A percentile compares a stretch with the other conserved stretches of the same genome.
Conservation (phyloP, 1,139 yeast species). For the Tardiomyces depauwii region DNA sequence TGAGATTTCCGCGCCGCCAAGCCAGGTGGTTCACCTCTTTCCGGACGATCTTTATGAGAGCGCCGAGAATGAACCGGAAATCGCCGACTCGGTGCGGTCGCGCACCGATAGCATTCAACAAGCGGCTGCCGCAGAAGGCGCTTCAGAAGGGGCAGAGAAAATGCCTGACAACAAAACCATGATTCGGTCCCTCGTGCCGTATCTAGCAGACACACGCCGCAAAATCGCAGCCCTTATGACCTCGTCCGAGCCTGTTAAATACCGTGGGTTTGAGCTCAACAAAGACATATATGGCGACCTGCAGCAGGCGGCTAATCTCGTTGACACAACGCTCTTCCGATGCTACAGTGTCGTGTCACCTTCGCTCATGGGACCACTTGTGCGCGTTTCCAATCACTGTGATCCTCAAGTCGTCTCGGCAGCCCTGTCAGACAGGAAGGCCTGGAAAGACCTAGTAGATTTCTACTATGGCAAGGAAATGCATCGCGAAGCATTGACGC, state of each 20-base stretch:
- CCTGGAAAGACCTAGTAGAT: slow-evolving; percentile 63
- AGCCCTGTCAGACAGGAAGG: slow-evolving; percentile 39
- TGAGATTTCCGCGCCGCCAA: slow-evolving; percentile 48
- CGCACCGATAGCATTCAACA: neutral
- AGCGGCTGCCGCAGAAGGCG: neutral
- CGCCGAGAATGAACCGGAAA: slow-evolving; percentile 11
- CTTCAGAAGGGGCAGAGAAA: slow-evolving; percentile 20
- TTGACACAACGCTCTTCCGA: slow-evolving; percentile 72
- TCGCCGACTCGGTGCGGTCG: neutral
- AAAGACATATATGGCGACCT: slow-evolving; percentile 6
- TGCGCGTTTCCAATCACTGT: slow-evolving; percentile 67
- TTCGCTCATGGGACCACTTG: slow-evolving; percentile 68
- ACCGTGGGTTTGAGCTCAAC: slow-evolving; percentile 18
- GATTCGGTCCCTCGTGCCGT: slow-evolving; percentile 43
- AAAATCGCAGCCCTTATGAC: slow-evolving; percentile 27
- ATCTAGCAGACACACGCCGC: slow-evolving; percentile 40
- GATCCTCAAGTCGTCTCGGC: slow-evolving; percentile 51
- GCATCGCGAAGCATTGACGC: slow-evolving; percentile 58
- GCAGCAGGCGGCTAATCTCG: slow-evolving; percentile 34
- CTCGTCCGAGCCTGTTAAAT: slow-evolving; percentile 13
- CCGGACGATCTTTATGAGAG: slow-evolving; percentile 28
- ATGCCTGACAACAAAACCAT: slow-evolving; percentile 25
- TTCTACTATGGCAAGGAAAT: slow-evolving; percentile 55
- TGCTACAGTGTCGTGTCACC: slow-evolving; percentile 62
- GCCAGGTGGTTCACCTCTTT: slow-evolving; percentile 34